Base-by-base conservation (phyloP, 441 rosid species). In the Dalechampia spathulata region DNA sequence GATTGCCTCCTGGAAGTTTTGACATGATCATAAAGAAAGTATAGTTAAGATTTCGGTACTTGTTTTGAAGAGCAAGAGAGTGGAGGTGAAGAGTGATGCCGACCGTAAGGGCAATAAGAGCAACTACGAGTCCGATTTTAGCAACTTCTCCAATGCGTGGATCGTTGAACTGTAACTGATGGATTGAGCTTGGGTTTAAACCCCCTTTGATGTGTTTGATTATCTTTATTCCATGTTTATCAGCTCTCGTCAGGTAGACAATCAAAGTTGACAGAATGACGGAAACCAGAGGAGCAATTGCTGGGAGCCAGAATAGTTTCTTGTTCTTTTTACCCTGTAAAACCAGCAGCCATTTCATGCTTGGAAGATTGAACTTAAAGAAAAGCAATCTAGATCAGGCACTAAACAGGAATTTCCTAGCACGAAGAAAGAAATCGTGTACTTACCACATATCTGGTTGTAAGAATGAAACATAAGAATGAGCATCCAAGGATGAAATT, bases 1-100 rank as follows among this genome's bases (percentile, higher is more conserved):
- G 30, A 82, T 73, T 57, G 93, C 96, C 73, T 91, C 98, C 96
- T 90, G n/a, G n/a, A n/a, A n/a, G n/a, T n/a, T n/a, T n/a, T n/a
- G n/a, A n/a, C n/a, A n/a, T n/a, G n/a, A n/a, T n/a, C n/a, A n/a
- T n/a, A n/a, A n/a, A n/a, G n/a, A n/a, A n/a, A n/a, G n/a, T n/a
- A n/a, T n/a, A n/a, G n/a, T n/a, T n/a, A 30, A 30, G 8, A 30
- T 30, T 3, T 8, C 34, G 8, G 34, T 8, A 4, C 34, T 8
- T 30, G 34, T 30, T 5, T 3, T 7, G 1, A 12, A 32, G 14
- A 47, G 9, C 15, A 15, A 14, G 10, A 10, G 7, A 10, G 16
- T 20, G 21, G 4, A 9, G 7, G 2, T 37, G 34, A 1, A 10
- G 49, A 21, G 6, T 45, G 47, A 34, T 1, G 60, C 80, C 34